Evolutionary conservation across 116 monocot species (phyloP).

Genomic region (Iris pallida): DNA sequence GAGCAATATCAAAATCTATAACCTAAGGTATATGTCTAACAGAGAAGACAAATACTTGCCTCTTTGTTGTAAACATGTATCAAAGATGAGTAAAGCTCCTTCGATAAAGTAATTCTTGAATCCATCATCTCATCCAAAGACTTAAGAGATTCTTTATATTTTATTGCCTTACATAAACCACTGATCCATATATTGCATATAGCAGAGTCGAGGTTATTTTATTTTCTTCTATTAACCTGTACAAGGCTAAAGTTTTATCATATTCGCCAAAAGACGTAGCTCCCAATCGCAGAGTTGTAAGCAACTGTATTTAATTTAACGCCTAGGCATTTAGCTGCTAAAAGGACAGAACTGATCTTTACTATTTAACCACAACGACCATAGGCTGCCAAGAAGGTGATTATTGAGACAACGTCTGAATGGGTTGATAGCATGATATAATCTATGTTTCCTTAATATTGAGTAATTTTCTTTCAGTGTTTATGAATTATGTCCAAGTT

Average conservation of each 20-base stretch:
- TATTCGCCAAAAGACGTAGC: constrained; percentile 65
- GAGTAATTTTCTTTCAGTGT: no score
- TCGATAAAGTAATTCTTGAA: constrained; percentile 63
- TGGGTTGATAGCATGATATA: no score
- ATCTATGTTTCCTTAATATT: no score
- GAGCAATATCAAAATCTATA: constrained; percentile 2
- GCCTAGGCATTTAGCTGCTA: constrained; percentile 61
- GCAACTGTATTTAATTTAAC: constrained; percentile 72
- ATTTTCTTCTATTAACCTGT: constrained; percentile 53
- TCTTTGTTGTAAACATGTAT: constrained; percentile 80
- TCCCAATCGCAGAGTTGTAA: constrained; percentile 90
- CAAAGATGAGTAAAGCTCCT: constrained; percentile 84
- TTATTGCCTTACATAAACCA: constrained; percentile 77
- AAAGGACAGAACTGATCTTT: constrained; percentile 62
- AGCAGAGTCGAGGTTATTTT: constrained; percentile 66
- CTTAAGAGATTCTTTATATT: constrained; percentile 49
- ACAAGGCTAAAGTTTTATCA: constrained; percentile 75
- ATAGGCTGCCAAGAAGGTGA: constrained; percentile 86
- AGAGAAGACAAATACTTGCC: constrained; percentile 33
- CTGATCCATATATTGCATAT: constrained; percentile 86
- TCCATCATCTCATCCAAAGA: constrained; percentile 76
- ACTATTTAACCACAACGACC: constrained; percentile 62
- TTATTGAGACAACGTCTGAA: constrained; percentile 89
- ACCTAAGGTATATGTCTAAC: neutral
- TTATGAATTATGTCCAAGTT: no score